A percentile compares a stretch with the other conserved stretches of the same genome.
These are phyloP conservation scores for Mortierella sp. DNA, from an alignment of 371 early-diverging fungal species.

Conservation along the genomic window DNA sequence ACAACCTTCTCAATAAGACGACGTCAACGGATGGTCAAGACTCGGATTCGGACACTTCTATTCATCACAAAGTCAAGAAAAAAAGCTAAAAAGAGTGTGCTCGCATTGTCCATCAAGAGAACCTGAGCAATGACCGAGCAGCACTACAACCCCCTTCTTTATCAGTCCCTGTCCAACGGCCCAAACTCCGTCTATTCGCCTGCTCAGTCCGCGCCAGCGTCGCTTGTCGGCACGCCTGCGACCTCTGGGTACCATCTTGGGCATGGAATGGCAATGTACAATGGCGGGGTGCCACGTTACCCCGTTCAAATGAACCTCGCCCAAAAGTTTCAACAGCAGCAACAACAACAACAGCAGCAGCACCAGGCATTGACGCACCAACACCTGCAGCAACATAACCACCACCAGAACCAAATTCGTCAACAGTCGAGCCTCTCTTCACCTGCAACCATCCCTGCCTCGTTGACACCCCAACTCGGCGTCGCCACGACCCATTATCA, in stretches of 20 bases:
- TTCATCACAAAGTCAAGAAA: slow-evolving; percentile 34
- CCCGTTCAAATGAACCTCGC: slow-evolving; percentile 61
- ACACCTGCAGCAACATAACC: slow-evolving; percentile 44
- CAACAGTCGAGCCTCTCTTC: slow-evolving; percentile 52
- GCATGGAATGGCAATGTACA: slow-evolving; percentile 58
- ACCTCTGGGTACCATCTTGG: slow-evolving; percentile 57
- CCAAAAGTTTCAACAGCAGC: slow-evolving; percentile 57
- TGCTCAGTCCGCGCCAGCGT: slow-evolving; percentile 56
- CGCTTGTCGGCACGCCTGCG: slow-evolving; percentile 53
- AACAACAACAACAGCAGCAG: slow-evolving; percentile 52
- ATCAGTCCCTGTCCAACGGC: slow-evolving; percentile 46
- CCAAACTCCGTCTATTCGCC: slow-evolving; percentile 58
- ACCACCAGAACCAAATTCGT: slow-evolving; percentile 46
- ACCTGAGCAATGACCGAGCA: slow-evolving; percentile 48
- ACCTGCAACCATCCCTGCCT: slow-evolving; percentile 51
- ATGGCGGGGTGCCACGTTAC: slow-evolving; percentile 59
- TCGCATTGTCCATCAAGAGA: not conserved
- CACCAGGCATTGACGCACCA: slow-evolving; percentile 52
- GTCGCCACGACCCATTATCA: slow-evolving; percentile 69
- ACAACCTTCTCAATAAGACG: not conserved
- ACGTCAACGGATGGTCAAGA: slow-evolving; percentile 45
- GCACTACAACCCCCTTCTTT: slow-evolving; percentile 52
- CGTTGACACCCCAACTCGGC: slow-evolving; percentile 42
- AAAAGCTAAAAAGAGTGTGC: slow-evolving; percentile 39
- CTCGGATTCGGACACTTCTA: slow-evolving; percentile 24